Conservation (phyloP, 345 rosid species). For the Raphanus sativus region DNA sequence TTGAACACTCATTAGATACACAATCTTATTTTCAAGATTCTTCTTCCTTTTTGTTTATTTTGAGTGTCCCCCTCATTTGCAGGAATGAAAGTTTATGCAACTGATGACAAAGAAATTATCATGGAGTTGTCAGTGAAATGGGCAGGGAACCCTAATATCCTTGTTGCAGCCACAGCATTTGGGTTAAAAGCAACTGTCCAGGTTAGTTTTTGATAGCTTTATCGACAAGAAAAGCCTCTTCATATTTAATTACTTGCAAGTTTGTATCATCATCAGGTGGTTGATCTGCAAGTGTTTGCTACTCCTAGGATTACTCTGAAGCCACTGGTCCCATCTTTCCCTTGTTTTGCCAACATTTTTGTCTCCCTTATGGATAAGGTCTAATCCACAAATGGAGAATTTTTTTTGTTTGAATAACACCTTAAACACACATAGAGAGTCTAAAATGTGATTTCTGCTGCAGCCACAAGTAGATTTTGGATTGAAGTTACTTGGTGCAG, state of each 20-base stretch:
- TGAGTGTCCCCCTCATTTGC: constrained; percentile 1
- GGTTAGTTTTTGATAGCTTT: constrained; percentile 39
- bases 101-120: constrained; percentile 93
- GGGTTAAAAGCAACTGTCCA: constrained; percentile 88
- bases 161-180: constrained; percentile 73
- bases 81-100: constrained; percentile 92
- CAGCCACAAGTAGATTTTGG: constrained; percentile 99
- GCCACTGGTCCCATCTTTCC: constrained; percentile 86
- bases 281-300: constrained; percentile 93
- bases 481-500: constrained; percentile 84
- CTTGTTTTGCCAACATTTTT: constrained; percentile 87
- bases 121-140: constrained; percentile 86
- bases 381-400: not conserved
- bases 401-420: not conserved
- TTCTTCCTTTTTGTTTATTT: constrained; percentile 5
- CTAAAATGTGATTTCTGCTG: constrained; percentile 23
- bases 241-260: not conserved
- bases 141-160: constrained; percentile 92
- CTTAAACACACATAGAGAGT: not conserved
- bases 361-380: constrained; percentile 98
- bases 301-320: constrained; percentile 88
- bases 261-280: constrained; percentile 54
- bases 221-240: not conserved
- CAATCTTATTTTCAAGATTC: not conserved
- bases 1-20: not conserved